These are phyloP conservation scores for Termitomyces sp. DNA, from an alignment of 768 basidiomycete genomes.

Conservation along the genomic window DNA sequence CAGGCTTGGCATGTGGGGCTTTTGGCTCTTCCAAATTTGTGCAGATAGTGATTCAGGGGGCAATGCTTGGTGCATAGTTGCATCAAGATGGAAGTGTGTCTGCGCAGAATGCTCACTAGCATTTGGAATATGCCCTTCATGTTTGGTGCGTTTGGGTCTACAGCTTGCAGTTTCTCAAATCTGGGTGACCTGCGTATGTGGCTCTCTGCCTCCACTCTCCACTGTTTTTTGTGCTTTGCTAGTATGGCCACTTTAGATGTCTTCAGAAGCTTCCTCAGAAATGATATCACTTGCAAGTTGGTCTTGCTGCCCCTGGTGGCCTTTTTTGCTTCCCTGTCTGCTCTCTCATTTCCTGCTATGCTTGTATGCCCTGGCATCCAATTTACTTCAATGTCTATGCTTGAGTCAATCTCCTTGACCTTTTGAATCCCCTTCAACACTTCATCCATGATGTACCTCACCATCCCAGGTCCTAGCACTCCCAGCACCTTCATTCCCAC, in stretches of 20 bases:
- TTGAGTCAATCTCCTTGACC: neutral
- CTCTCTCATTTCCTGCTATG: neutral
- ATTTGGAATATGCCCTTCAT: neutral
- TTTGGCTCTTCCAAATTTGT: too few relatives aligned
- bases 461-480: neutral
- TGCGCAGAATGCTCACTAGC: neutral
- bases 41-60: too few relatives aligned
- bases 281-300: too few relatives aligned
- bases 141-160: neutral
- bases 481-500: neutral
- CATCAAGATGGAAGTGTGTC: too few relatives aligned
- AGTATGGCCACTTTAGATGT: neutral
- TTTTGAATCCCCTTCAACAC: neutral
- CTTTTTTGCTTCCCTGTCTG: neutral
- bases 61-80: too few relatives aligned
- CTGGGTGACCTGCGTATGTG: neutral
- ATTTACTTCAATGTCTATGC: neutral
- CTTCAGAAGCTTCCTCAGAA: neutral
- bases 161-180: neutral
- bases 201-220: neutral
- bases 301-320: neutral
- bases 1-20: neutral
- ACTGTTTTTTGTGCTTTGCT: neutral
- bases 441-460: neutral
- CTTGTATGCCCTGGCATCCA: neutral